These are phyloP conservation scores for Microcyclosporella mali DNA, from an alignment of 2,329 filamentous ascomycete genomes.

Conservation along the genomic window DNA sequence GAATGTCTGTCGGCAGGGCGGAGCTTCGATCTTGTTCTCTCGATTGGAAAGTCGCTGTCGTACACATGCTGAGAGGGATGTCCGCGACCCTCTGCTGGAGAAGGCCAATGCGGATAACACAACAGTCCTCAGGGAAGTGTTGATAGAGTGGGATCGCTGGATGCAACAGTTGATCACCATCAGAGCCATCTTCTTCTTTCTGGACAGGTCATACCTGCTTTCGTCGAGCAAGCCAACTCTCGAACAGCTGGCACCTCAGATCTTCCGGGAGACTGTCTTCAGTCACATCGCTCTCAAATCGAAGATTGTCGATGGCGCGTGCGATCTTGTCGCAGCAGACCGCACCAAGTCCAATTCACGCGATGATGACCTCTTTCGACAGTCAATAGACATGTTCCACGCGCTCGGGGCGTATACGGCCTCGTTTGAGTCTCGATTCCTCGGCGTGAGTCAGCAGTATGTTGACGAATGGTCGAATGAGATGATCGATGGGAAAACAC, in stretches of 20 bases:
- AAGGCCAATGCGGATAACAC: slow-evolving; percentile 54
- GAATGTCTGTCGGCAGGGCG: slow-evolving; percentile 76
- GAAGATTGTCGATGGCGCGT: slow-evolving; percentile 63
- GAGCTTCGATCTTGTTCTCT: slow-evolving; percentile 61
- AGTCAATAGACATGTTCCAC: slow-evolving; percentile 75
- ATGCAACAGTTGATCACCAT: slow-evolving; percentile 71
- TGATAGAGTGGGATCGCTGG: slow-evolving; percentile 70
- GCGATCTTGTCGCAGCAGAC: slow-evolving; percentile 67
- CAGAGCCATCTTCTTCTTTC: slow-evolving; percentile 84
- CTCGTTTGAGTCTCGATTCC: slow-evolving; percentile 70
- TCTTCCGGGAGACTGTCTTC: slow-evolving; percentile 64
- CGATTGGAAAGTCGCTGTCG: slow-evolving; percentile 62
- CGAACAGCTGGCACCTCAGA: slow-evolving; percentile 69
- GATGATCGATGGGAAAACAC: slow-evolving; percentile 52
- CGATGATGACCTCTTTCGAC: slow-evolving; percentile 61
- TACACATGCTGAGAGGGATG: slow-evolving; percentile 49
- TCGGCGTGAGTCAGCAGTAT: slow-evolving; percentile 61
- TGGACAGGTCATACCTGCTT: slow-evolving; percentile 83
- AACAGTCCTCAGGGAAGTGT: slow-evolving; percentile 56
- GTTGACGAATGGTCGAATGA: slow-evolving; percentile 64
- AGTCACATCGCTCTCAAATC: slow-evolving; percentile 46
- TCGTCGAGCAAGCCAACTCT: slow-evolving; percentile 67
- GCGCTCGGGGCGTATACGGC: slow-evolving; percentile 75
- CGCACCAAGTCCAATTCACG: slow-evolving; percentile 50
- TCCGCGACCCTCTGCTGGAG: slow-evolving; percentile 56